Conservation (phyloP, 257 asterid genomes). For the Ballota nigra region DNA sequence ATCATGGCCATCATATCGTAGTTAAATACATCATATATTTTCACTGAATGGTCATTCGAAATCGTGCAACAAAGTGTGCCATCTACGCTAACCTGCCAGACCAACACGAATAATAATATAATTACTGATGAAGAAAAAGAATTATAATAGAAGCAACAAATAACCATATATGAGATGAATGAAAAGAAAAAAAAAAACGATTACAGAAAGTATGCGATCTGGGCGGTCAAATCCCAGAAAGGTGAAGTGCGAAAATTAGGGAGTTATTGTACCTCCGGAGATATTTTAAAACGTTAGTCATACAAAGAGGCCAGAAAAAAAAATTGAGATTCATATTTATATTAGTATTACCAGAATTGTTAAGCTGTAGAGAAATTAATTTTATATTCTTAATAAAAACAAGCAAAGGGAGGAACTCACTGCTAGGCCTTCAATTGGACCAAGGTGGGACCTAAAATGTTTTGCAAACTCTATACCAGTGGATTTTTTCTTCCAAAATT, state of each 20-base stretch:
- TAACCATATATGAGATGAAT: not conserved
- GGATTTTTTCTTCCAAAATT: conserved; percentile 94
- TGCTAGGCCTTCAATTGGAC: conserved; percentile 95
- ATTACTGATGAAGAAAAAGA: conserved; percentile 11
- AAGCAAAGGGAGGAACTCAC: conserved; percentile 46
- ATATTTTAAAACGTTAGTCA: not conserved
- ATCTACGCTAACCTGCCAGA: conserved; percentile 84
- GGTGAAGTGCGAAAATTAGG: conserved; percentile 1
- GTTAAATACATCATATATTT: conserved; percentile 93
- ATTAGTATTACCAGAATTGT: not conserved
- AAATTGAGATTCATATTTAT: not conserved
- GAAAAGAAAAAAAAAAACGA: not conserved
- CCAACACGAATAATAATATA: conserved; percentile 28
- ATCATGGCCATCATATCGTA: conserved; percentile 99
- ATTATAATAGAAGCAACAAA: not conserved
- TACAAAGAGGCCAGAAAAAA: not conserved
- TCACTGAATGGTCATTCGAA: conserved; percentile 84
- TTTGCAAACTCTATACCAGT: conserved; percentile 91
- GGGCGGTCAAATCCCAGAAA: not conserved
- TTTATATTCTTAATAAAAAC: not conserved
- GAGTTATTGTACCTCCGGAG: not conserved
- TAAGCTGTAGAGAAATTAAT: not conserved
- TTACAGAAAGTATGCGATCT: not conserved
- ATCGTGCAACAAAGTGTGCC: conserved; percentile 95
- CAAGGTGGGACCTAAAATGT: conserved; percentile 98